Evolutionary conservation across 2,329 filamentous ascomycete genomes (phyloP).

Genomic region (Ophiostoma pallidulum): DNA sequence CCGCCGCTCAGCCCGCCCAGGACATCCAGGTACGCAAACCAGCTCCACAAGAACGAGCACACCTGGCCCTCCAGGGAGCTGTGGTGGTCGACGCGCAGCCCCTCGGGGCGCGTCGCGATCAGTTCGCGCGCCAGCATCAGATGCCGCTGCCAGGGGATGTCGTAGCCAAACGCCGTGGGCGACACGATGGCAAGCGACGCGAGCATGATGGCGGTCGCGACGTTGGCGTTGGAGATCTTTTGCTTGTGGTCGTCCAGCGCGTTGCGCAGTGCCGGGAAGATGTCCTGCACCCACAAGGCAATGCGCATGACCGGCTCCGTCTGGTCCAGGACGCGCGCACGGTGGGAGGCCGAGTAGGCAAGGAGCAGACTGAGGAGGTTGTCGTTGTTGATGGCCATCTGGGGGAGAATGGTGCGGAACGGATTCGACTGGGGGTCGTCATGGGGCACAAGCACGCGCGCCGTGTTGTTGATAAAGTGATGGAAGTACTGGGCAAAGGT

Average conservation of each 20-base stretch:
- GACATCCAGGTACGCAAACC: slow-evolving; percentile 78
- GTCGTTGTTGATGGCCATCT: slow-evolving; percentile 58
- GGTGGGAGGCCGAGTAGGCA: slow-evolving; percentile 76
- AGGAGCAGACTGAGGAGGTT: slow-evolving; percentile 69
- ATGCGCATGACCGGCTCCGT: slow-evolving; percentile 69
- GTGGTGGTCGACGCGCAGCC: slow-evolving; percentile 38
- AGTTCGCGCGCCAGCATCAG: slow-evolving; percentile 66
- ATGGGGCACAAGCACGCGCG: slow-evolving; percentile 43
- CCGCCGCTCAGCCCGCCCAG: slow-evolving; percentile 60
- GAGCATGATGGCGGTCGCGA: slow-evolving; percentile 78
- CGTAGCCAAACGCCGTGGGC: slow-evolving; percentile 70
- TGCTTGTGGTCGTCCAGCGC: slow-evolving; percentile 53
- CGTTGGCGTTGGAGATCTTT: slow-evolving; percentile 60
- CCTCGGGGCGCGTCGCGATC: slow-evolving; percentile 51
- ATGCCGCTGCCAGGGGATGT: slow-evolving; percentile 72
- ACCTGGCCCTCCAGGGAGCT: slow-evolving; percentile 44
- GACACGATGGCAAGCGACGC: slow-evolving; percentile 76
- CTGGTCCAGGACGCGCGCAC: slow-evolving; percentile 63
- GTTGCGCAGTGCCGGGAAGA: slow-evolving; percentile 62
- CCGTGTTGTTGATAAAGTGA: slow-evolving; percentile 70
- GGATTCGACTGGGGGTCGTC: slow-evolving; percentile 44
- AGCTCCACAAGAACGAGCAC: slow-evolving; percentile 66
- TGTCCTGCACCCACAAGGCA: slow-evolving; percentile 68
- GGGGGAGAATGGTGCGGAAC: slow-evolving; percentile 39
- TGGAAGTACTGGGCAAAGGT: slow-evolving; percentile 37